Evolutionary conservation across 1,284 basidiomycete genomes (phyloP).

Genomic region (Melampsora americana): DNA sequence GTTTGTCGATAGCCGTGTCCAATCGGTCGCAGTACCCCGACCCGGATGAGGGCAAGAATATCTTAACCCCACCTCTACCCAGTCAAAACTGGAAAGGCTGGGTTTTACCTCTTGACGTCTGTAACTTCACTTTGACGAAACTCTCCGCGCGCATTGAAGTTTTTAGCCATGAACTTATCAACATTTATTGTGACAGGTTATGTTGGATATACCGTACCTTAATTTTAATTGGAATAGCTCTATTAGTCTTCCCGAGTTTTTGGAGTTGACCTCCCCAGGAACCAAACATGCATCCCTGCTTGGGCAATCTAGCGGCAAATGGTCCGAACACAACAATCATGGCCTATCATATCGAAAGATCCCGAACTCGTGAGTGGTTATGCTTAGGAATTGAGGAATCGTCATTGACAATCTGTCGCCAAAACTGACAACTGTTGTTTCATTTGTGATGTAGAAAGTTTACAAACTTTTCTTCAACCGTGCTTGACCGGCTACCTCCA

Average conservation of each 20-base stretch:
- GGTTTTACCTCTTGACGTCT: conserved; percentile 36
- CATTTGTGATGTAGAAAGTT: conserved; percentile 17
- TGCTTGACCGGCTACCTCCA: conserved; percentile 32
- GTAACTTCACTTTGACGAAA: neutral
- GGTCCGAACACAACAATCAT: conserved; percentile 20
- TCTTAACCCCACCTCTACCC: conserved; percentile 4
- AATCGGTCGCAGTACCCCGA: conserved; percentile 37
- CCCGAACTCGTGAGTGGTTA: conserved; percentile 21
- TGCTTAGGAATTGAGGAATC: neutral
- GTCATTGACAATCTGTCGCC: neutral
- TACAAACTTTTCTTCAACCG: conserved; percentile 25
- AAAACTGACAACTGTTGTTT: neutral
- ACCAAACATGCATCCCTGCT: conserved; percentile 14
- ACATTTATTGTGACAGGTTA: neutral
- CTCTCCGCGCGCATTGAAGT: neutral
- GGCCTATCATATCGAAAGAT: conserved; percentile 24
- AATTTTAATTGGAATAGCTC: conserved; percentile 26
- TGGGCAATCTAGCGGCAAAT: conserved; percentile 23
- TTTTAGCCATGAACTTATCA: neutral
- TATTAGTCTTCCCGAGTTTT: conserved; percentile 18
- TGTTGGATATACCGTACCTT: conserved; percentile 30
- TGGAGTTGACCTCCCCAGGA: conserved; percentile 30
- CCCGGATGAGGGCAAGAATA: conserved; percentile 11
- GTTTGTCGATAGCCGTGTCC: conserved; percentile 2
- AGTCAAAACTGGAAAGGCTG: conserved; percentile 35